Evolutionary conservation across 2,329 filamentous ascomycete genomes (phyloP).

Genomic region (Zasmidium citrigriseum): DNA sequence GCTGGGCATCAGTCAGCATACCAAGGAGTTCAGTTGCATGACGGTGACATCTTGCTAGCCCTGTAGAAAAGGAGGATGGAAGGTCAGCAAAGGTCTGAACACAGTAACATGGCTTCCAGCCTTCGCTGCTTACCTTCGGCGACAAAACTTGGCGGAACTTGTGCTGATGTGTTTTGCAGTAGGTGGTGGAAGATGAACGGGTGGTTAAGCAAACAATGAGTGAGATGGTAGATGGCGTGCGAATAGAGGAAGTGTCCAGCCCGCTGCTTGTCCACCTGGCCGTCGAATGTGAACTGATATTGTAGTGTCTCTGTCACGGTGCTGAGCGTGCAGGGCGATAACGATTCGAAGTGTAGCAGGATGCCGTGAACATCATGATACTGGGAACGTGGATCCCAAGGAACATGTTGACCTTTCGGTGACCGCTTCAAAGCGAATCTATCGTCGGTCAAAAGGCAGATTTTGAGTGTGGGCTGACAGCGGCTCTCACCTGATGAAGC

Average conservation of each 20-base stretch:
- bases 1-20: constrained; percentile 3
- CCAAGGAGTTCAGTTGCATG: constrained; percentile 2
- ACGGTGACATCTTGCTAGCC: not conserved
- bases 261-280: constrained; percentile 6
- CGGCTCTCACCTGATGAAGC: constrained; percentile 3
- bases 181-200: constrained; percentile 7
- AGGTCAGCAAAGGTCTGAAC: too few relatives aligned
- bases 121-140: too few relatives aligned
- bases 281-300: constrained; percentile 6
- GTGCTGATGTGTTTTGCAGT: not conserved
- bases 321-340: not conserved
- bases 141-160: not conserved
- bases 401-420: not conserved
- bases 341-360: constrained; percentile 7
- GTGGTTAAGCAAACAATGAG: constrained; percentile 11
- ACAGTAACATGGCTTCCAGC: too few relatives aligned
- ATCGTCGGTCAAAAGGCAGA: not conserved
- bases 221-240: constrained; percentile 6
- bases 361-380: constrained; percentile 1
- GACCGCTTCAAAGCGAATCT: constrained; percentile 3
- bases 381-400: constrained; percentile 1
- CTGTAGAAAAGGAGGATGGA: too few relatives aligned
- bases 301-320: constrained; percentile 5
- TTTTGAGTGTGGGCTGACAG: not conserved
- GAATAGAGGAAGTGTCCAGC: constrained; percentile 11